phyloP scores from a whole-genome alignment of 2,329 filamentous ascomycete species.

The Scedosporium minutisporum region DNA sequence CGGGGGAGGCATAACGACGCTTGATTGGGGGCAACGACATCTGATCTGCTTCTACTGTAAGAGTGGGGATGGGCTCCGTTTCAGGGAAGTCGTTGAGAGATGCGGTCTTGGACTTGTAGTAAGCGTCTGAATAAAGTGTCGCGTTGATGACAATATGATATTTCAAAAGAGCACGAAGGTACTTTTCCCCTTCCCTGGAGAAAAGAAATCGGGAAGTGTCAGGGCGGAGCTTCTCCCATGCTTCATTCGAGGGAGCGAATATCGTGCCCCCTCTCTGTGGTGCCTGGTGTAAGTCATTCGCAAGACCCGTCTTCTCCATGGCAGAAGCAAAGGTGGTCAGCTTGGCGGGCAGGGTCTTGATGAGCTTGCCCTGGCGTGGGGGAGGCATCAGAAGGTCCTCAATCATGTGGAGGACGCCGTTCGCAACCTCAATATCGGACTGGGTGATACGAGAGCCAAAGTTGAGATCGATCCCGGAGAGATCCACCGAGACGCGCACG shows the following conservation, averaged over 20 bases:
- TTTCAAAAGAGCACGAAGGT: constrained; percentile 65
- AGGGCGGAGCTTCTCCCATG: constrained; percentile 65
- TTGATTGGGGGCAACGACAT: not conserved
- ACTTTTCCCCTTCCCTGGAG: constrained; percentile 61
- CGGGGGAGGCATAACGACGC: not conserved
- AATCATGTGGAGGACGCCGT: constrained; percentile 73
- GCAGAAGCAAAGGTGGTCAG: constrained; percentile 75
- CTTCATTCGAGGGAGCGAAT: constrained; percentile 71
- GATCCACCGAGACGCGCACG: constrained; percentile 56
- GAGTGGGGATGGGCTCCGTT: too few species aligned
- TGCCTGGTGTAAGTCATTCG: constrained; percentile 46
- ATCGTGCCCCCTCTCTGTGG: constrained; percentile 57
- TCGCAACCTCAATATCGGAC: constrained; percentile 56
- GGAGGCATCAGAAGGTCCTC: constrained; percentile 70
- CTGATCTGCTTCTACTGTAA: too few species aligned
- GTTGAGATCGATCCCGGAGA: constrained; percentile 61
- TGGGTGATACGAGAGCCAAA: constrained; percentile 63
- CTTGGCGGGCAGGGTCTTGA: constrained; percentile 58
- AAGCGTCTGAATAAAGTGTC: constrained; percentile 76
- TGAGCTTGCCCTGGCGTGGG: constrained; percentile 40
- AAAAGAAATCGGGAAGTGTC: constrained; percentile 77
- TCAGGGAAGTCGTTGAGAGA: not conserved
- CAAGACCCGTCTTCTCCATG: constrained; percentile 64
- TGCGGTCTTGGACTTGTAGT: constrained; percentile 38
- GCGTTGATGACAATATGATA: constrained; percentile 68